A percentile compares a stretch with the other conserved stretches of the same genome.
Evolutionary conservation across 805 yeast genomes (phyloP).

Genomic region (Starmerella cellae): DNA sequence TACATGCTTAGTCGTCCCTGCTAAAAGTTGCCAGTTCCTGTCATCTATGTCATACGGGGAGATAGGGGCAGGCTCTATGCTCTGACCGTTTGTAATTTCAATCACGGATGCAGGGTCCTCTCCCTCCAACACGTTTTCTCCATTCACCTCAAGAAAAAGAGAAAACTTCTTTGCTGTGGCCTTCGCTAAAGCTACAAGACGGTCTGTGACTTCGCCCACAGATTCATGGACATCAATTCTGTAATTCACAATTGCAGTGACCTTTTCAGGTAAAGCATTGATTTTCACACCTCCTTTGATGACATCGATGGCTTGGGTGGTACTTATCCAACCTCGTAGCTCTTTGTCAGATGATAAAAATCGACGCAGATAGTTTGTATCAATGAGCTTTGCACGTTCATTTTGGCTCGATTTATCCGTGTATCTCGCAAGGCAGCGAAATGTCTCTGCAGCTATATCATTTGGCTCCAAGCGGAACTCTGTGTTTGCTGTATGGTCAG

Average conservation of each 20-base stretch:
- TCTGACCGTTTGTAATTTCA: constrained; percentile 16
- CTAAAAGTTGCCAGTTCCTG: constrained; percentile 39
- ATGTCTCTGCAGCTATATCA: constrained; percentile 28
- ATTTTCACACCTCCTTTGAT: constrained; percentile 60
- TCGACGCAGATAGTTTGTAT: background rate
- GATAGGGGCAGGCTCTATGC: constrained; percentile 41
- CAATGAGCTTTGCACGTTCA: constrained; percentile 9
- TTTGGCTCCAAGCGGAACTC: constrained; percentile 34
- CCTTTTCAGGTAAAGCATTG: constrained; percentile 61
- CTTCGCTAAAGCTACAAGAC: constrained; percentile 28
- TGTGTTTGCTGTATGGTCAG: constrained; percentile 33
- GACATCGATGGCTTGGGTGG: constrained; percentile 57
- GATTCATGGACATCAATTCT: constrained; percentile 49
- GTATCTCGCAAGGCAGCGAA: constrained; percentile 54
- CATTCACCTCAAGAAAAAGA: constrained; percentile 31
- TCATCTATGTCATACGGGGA: constrained; percentile 33
- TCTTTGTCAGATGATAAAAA: background rate
- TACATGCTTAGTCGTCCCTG: constrained; percentile 50
- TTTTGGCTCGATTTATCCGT: constrained; percentile 25
- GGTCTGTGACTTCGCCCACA: constrained; percentile 32
- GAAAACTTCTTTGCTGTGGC: constrained; percentile 34
- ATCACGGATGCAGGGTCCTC: constrained; percentile 33
- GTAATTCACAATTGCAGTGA: constrained; percentile 43
- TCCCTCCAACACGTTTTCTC: constrained; percentile 20
- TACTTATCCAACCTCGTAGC: constrained; percentile 21